phyloP scores from a whole-genome alignment of 305 asterid species.

The Andrographis paniculata region DNA sequence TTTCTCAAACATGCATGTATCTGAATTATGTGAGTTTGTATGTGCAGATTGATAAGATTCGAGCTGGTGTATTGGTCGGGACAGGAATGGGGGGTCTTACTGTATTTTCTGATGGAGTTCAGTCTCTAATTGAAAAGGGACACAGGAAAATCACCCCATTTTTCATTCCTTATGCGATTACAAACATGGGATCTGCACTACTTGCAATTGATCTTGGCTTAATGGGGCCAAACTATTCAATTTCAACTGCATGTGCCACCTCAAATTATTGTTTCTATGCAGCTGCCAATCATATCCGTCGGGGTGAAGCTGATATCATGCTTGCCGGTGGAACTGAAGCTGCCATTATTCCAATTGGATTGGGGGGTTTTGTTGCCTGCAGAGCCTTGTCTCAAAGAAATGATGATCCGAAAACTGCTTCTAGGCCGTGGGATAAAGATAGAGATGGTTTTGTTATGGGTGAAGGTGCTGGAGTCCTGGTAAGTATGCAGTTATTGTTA shows the following conservation, averaged over 20 bases:
- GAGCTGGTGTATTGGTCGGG: slow-evolving; percentile 87
- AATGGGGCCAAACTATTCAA: slow-evolving; percentile 97
- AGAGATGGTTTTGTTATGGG: slow-evolving; percentile 96
- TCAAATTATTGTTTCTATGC: slow-evolving; percentile 89
- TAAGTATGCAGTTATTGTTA: slow-evolving; percentile 21
- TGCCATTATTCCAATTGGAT: slow-evolving; percentile 71
- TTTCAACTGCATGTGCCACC: slow-evolving; percentile 94
- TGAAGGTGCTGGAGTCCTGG: slow-evolving; percentile 97
- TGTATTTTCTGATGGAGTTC: slow-evolving; percentile 77
- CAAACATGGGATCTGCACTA: slow-evolving; percentile 93
- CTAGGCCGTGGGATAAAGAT: slow-evolving; percentile 92
- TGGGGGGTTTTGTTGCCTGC: slow-evolving; percentile 94
- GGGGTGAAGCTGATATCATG: slow-evolving; percentile 98
- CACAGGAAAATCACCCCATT: slow-evolving; percentile 87
- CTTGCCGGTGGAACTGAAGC: slow-evolving; percentile 95
- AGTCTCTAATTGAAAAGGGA: slow-evolving; percentile 78
- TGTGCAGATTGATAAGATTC: slow-evolving; percentile 70
- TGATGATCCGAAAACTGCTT: slow-evolving; percentile 87
- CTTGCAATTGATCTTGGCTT: slow-evolving; percentile 90
- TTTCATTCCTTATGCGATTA: slow-evolving; percentile 86
- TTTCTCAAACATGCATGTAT: neutral
- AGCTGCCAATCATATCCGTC: slow-evolving; percentile 93
- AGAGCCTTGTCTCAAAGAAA: slow-evolving; percentile 94
- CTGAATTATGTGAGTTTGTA: slow-evolving; percentile 15
- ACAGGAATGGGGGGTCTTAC: slow-evolving; percentile 97